Base-by-base conservation (phyloP, 1,284 basidiomycete genomes). In the Polyporus tsugae region DNA sequence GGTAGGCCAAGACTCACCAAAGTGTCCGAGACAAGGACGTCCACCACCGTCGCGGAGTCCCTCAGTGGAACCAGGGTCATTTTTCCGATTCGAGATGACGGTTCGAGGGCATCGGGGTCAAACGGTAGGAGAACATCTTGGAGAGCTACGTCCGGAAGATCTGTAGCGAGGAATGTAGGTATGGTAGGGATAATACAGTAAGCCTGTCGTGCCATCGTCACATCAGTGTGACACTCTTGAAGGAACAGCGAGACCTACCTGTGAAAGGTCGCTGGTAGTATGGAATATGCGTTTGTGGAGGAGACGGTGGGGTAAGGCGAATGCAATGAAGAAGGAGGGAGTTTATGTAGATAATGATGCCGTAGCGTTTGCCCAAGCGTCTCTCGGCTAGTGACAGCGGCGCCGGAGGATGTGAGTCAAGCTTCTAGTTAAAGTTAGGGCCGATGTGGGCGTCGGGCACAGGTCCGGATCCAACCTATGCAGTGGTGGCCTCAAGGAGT, bases 21-120 rank as follows among this genome's bases (percentile, higher is more conserved):
- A 13, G 7, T 41, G 39, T 60, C 58, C 58, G 58, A 41, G 38
- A 10, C 58, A n/a, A 22, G 13, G 36, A 19, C 58, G 58, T 60
- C 38, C 38, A 17, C 46, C 46, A n/a, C 58, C 58, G 1, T 39
- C 19, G 36, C n/a, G 38, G 5, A 38, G 22, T 39, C 58, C 17
- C 39, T 13, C 13, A 13, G 10, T 25, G 6, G n/a, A 11, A 29
- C 58, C 22, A 22, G 10, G 46, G 10, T 41, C 36, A 39, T 60
- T 22, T 22, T 22, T 25, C 22, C 19, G 36, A 25, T 4, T 60
- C 6, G 25, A 60, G 58, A 17, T n/a, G 58, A 9, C 22, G 19
- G 3, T 25, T 22, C 13, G 25, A 41, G 22, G 15, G 2, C 22
- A 29, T 60, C 58, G 22, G 46, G 11, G 46, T 4, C 46, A 52